These are phyloP conservation scores for Ilex asprella DNA, from an alignment of 257 asterid genomes.

Conservation along the genomic window DNA sequence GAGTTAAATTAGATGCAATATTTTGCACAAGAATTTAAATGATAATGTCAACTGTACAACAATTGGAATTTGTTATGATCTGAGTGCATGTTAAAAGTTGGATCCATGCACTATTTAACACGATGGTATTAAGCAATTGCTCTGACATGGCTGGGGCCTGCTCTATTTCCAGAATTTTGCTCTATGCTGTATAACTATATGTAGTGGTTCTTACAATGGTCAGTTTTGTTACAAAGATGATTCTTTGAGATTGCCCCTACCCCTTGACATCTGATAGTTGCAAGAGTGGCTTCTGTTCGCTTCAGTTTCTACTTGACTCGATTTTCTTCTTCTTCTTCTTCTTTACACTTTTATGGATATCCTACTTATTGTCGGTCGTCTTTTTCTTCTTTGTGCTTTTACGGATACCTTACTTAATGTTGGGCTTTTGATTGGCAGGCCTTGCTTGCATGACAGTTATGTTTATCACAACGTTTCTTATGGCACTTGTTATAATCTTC, in stretches of 20 bases:
- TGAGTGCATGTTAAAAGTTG: too few relatives aligned
- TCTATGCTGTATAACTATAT: not conserved
- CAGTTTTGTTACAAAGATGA: too few relatives aligned
- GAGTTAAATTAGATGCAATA: too few relatives aligned
- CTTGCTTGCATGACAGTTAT: slow-evolving; percentile 93
- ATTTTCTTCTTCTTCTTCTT: too few relatives aligned
- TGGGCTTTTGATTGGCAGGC: slow-evolving; percentile 41
- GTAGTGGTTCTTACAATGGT: too few relatives aligned
- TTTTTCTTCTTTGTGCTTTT: not conserved
- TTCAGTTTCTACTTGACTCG: too few relatives aligned
- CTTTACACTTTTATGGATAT: not conserved
- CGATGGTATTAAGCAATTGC: too few relatives aligned
- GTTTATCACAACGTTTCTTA: slow-evolving; percentile 84
- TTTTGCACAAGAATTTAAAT: too few relatives aligned
- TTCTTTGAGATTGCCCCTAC: not conserved
- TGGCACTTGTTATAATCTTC: slow-evolving; percentile 77
- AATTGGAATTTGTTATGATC: too few relatives aligned
- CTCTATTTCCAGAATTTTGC: not conserved
- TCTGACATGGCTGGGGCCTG: not conserved
- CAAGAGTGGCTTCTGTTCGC: too few relatives aligned
- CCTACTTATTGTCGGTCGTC: slow-evolving; percentile 1
- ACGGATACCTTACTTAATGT: not conserved
- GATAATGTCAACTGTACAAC: too few relatives aligned
- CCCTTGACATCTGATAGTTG: not conserved
- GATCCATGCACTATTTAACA: too few relatives aligned